Percentiles rank a stretch among this genome's conserved stretches.
Conservation (phyloP, 331 rosid genomes). For the Pyrus hybrid region DNA sequence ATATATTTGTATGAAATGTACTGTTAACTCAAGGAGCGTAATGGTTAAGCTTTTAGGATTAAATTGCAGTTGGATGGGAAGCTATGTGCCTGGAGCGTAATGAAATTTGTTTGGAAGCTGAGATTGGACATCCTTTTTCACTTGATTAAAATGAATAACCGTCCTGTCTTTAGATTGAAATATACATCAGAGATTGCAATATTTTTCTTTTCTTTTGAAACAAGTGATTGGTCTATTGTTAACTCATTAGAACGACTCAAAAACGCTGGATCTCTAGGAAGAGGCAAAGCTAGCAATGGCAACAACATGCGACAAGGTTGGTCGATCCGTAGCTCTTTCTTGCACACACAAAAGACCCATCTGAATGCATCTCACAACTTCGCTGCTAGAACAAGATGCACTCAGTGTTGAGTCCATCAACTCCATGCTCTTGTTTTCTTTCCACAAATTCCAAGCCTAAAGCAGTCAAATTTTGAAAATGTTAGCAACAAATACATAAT, state of each 20-base stretch:
- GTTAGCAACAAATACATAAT: background rate
- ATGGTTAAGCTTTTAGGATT: too few relatives aligned
- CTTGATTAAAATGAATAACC: too few relatives aligned
- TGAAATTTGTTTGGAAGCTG: too few relatives aligned
- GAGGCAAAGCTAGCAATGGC: background rate
- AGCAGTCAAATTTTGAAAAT: background rate
- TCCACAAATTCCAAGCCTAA: constrained; percentile 14
- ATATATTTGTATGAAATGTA: too few relatives aligned
- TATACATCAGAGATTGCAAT: too few relatives aligned
- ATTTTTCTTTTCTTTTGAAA: too few relatives aligned
- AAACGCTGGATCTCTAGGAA: constrained; percentile 9
- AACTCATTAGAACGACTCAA: background rate
- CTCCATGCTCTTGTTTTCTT: constrained; percentile 1
- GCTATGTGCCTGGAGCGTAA: too few relatives aligned
- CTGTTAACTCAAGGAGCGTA: too few relatives aligned
- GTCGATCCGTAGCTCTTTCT: constrained; percentile 10
- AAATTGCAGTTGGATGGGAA: too few relatives aligned
- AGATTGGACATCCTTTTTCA: too few relatives aligned
- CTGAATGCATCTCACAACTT: constrained; percentile 1
- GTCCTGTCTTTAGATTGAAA: too few relatives aligned
- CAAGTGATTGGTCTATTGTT: too few relatives aligned
- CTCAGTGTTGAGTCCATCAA: background rate
- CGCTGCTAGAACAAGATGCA: background rate
- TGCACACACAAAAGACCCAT: constrained; percentile 15
- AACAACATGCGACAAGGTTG: background rate